A percentile compares a stretch with the other conserved stretches of the same genome.
Conservation (phyloP, 2,329 filamentous ascomycete genomes). For the Pseudogymnoascus pannorum region DNA sequence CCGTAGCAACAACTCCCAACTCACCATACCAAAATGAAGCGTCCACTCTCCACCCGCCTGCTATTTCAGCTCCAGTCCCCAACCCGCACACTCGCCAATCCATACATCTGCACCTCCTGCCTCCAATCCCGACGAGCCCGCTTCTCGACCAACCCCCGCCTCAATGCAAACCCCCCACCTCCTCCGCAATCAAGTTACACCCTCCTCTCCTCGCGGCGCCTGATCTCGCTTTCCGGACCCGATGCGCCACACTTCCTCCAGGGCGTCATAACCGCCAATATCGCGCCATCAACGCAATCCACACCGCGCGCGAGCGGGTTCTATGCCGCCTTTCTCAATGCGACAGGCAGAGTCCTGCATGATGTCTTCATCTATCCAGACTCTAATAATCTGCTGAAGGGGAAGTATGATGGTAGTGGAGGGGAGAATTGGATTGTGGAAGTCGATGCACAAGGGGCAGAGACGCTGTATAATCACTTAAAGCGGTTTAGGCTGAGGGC, state of each 20-base stretch:
- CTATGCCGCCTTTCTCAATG: constrained; percentile 81
- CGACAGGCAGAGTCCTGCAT: constrained; percentile 74
- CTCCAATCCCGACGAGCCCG: constrained; percentile 12
- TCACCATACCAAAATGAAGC: constrained; percentile 18
- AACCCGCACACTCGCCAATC: constrained; percentile 5
- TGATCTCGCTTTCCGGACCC: constrained; percentile 71
- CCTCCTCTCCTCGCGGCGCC: constrained; percentile 61
- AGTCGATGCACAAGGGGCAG: constrained; percentile 62
- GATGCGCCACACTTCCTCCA: constrained; percentile 83
- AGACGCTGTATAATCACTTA: constrained; percentile 61
- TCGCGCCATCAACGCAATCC: constrained; percentile 32
- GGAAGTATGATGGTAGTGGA: constrained; percentile 19
- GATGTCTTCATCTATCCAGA: constrained; percentile 85
- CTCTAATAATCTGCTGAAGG: constrained; percentile 26
- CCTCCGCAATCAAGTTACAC: constrained; percentile 43
- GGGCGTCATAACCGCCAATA: constrained; percentile 72
- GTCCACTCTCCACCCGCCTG: constrained; percentile 4
- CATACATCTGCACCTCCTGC: constrained; percentile 23
- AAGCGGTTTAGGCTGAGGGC: constrained; percentile 79
- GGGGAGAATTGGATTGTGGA: constrained; percentile 66
- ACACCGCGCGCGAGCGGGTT: constrained; percentile 43
- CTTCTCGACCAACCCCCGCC: constrained; percentile 9
- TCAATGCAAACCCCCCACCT: constrained; percentile 26
- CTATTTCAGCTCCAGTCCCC: constrained; percentile 9
- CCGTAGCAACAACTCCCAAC: not conserved